These are phyloP conservation scores for Leonotis leonurus DNA, from an alignment of 257 asterid genomes.

Conservation along the genomic window DNA sequence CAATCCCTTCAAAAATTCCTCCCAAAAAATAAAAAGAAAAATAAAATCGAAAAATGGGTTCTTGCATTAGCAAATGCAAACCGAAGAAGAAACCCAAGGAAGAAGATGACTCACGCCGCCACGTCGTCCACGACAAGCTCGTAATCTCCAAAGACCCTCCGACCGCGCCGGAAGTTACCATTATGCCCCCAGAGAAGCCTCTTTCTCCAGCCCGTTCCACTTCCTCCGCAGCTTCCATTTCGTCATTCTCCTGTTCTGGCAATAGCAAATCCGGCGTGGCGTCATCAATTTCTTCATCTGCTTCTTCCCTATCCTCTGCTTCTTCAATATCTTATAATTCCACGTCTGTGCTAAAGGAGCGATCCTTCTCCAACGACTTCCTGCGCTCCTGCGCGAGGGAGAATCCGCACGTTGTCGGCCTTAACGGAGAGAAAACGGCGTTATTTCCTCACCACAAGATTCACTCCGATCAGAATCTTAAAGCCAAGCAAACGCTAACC, in stretches of 20 bases:
- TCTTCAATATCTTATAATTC: constrained; percentile 30
- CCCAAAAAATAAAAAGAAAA: not conserved
- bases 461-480: constrained; percentile 10
- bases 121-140: constrained; percentile 55
- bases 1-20: constrained; percentile 13
- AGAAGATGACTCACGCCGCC: constrained; percentile 8
- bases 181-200: constrained; percentile 20
- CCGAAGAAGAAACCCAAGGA: constrained; percentile 38
- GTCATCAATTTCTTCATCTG: constrained; percentile 21
- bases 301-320: constrained; percentile 3
- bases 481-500: too few relatives aligned
- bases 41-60: constrained; percentile 61
- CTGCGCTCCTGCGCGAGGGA: constrained; percentile 55
- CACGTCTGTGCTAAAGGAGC: constrained; percentile 34
- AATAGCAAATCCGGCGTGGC: constrained; percentile 21
- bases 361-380: constrained; percentile 58
- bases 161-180: constrained; percentile 1
- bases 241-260: constrained; percentile 38
- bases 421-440: constrained; percentile 9
- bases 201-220: constrained; percentile 40
- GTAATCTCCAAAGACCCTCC: constrained; percentile 49
- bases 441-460: not conserved
- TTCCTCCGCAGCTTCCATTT: constrained; percentile 28
- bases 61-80: constrained; percentile 78
- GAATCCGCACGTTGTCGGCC: constrained; percentile 42